These are phyloP conservation scores for Aquilaria agallochum DNA, from an alignment of 441 rosid genomes.

Conservation along the genomic window DNA sequence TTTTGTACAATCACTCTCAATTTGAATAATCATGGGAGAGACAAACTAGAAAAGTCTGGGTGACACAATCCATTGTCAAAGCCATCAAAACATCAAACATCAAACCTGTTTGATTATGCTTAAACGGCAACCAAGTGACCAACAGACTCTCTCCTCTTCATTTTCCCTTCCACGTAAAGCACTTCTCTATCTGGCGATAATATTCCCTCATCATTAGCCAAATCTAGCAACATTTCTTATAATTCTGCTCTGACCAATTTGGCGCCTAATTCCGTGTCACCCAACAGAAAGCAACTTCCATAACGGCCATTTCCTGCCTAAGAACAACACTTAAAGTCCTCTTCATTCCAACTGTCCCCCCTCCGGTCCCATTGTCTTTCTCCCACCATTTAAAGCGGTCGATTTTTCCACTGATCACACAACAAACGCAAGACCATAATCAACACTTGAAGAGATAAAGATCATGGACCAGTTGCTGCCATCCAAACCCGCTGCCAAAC, in stretches of 20 bases:
- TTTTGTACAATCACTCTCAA: too few relatives aligned
- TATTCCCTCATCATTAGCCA: background rate
- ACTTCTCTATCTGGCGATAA: conserved; percentile 21
- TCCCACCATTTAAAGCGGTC: conserved; percentile 6
- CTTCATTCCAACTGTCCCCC: conserved; percentile 32
- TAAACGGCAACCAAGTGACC: conserved; percentile 44
- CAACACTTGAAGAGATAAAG: conserved; percentile 3
- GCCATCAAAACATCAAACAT: too few relatives aligned
- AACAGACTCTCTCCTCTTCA: background rate
- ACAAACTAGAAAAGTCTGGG: too few relatives aligned
- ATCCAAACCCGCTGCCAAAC: conserved; percentile 5
- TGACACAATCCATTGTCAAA: too few relatives aligned
- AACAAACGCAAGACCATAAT: background rate
- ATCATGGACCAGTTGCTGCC: conserved; percentile 23
- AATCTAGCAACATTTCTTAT: background rate
- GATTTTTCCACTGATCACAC: background rate
- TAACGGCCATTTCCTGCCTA: conserved; percentile 20
- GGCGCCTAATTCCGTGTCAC: conserved; percentile 30
- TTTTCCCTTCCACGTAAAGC: conserved; percentile 62
- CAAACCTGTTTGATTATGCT: conserved; percentile 40
- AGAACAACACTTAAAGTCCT: conserved; percentile 21
- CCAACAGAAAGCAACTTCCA: conserved; percentile 26
- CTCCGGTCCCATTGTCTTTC: conserved; percentile 15
- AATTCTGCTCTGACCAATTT: conserved; percentile 19
- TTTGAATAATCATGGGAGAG: too few relatives aligned